Base-by-base conservation (phyloP, 257 asterid species). In the Plantago ovata region DNA sequence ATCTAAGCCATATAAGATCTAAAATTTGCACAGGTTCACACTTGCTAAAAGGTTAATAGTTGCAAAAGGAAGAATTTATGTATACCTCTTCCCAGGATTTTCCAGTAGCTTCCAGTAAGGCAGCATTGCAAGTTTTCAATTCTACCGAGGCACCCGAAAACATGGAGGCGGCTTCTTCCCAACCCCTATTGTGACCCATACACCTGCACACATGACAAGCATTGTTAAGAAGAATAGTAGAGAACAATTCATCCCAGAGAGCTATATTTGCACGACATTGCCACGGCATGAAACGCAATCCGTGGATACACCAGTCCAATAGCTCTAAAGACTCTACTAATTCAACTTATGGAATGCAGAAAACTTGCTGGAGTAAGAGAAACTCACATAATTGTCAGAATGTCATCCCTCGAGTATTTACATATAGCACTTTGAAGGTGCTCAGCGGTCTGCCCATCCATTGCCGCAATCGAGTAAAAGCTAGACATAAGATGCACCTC, bases 111-210 rank as follows among this genome's bases (percentile, higher is more conserved):
- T 91, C 88, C 38, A 87, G 88, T 78, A 91, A 71, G 56, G 96
- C 98, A 66, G 96, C 95, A 77, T 91, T 87, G 76, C 98, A 83
- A 44, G 94, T 81, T 76, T 91, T 75, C 59, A 91, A 75, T 77
- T 85, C 96, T 55, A 87, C 67, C 52, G 87, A 67, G 54, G 73
- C 83, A 67, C 95, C 98, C 6, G 92, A 75, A 40, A 87, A 67
- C 89, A 85, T 73, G 44, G 98, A 85, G 46, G 98, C 98, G 14
- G 96, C 98, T 77, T 87, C 96, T 72, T 91, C 98, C 98, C 96
- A 85, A 60, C 95, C 96, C 77, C 66, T 81, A 62, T 91, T 87
- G 66, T 91, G 98, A 39, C 98, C 98, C 98, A 91, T 91, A 67
- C 98, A 91, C 98, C 98, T 91, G 83, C 71, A 77, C 64, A 56